Percentiles rank a stretch among this genome's conserved stretches.
Evolutionary conservation across 805 yeast genomes (phyloP).

Genomic region (Komagataella pseudopastoris): DNA sequence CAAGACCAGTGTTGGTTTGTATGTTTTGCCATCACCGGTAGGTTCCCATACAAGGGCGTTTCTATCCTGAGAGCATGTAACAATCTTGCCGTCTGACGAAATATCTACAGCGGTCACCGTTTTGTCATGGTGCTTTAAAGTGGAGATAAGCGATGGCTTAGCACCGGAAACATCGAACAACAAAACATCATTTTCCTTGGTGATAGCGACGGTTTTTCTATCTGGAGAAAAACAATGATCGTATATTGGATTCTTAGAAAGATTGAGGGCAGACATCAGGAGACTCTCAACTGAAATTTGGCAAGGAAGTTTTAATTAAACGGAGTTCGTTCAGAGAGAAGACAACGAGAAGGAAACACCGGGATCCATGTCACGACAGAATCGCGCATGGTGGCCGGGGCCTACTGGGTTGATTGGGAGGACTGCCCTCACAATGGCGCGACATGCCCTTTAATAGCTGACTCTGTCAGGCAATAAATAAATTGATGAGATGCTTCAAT

Average conservation of each 20-base stretch:
- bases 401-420: background rate
- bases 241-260: conserved; percentile 78
- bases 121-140: conserved; percentile 78
- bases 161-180: conserved; percentile 48
- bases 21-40: conserved; percentile 37
- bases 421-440: background rate
- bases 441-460: background rate
- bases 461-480: background rate
- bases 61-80: conserved; percentile 95
- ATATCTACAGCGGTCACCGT: conserved; percentile 91
- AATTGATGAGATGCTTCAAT: background rate
- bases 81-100: conserved; percentile 76
- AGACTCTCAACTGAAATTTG: conserved; percentile 13
- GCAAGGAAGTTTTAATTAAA: background rate
- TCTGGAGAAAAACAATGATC: conserved; percentile 83
- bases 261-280: conserved; percentile 34
- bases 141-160: conserved; percentile 50
- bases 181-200: conserved; percentile 67
- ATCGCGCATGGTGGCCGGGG: background rate
- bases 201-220: conserved; percentile 53
- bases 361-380: background rate
- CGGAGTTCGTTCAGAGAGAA: background rate
- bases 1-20: conserved; percentile 82
- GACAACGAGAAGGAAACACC: background rate
- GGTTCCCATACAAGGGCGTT: conserved; percentile 96